These are phyloP conservation scores for Allantophomopsis lycopodina DNA, from an alignment of 2,329 filamentous ascomycete genomes.

Conservation along the genomic window DNA sequence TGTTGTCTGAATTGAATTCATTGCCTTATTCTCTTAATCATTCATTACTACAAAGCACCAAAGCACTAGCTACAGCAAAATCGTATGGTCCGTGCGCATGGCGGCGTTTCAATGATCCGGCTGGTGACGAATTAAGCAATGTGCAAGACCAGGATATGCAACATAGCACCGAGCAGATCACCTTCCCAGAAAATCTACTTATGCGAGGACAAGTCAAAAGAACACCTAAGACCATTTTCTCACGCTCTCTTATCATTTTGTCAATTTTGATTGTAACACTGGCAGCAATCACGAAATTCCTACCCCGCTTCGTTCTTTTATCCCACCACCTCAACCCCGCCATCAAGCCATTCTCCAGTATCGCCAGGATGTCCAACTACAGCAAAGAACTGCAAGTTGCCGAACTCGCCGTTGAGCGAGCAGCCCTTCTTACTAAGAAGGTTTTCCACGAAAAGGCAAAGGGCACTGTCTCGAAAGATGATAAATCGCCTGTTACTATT, in stretches of 20 bases:
- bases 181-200: too few species aligned
- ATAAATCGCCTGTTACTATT: slow-evolving; percentile 93
- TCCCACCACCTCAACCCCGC: slow-evolving; percentile 13
- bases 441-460: slow-evolving; percentile 85
- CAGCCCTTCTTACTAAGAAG: slow-evolving; percentile 58
- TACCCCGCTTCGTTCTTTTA: slow-evolving; percentile 14
- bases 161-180: too few species aligned
- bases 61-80: too few species aligned
- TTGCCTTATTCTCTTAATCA: too few species aligned
- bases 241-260: slow-evolving; percentile 9
- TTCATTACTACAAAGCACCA: too few species aligned
- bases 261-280: slow-evolving; percentile 14
- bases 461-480: slow-evolving; percentile 85
- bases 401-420: slow-evolving; percentile 79
- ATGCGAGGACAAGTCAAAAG: too few species aligned
- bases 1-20: too few species aligned
- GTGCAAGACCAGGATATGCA: too few species aligned
- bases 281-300: slow-evolving; percentile 14
- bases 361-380: slow-evolving; percentile 35
- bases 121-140: too few species aligned
- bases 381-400: slow-evolving; percentile 69
- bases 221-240: background rate
- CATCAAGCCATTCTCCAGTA: slow-evolving; percentile 10
- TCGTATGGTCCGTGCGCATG: too few species aligned
- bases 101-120: too few species aligned